Conservation (phyloP, 164 flowering plant genomes). For the Berberis thunbergii region DNA sequence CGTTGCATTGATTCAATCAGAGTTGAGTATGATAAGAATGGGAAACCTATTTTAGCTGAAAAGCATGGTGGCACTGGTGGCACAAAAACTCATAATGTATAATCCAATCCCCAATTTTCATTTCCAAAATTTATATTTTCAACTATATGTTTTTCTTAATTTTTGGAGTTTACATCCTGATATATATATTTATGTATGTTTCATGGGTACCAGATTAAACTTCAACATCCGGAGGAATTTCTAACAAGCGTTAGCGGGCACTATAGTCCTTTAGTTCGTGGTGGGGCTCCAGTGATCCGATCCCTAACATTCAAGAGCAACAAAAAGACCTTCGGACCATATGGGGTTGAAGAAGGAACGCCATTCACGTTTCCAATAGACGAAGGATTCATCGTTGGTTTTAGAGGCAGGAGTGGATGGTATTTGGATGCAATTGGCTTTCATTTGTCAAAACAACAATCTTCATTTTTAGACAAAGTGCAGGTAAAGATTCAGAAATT, state of each 20-base stretch:
- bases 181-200: not conserved
- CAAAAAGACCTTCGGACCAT: slow-evolving; percentile 52
- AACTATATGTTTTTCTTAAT: no score
- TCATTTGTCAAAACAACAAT: slow-evolving; percentile 17
- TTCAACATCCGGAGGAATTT: slow-evolving; percentile 58
- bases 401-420: slow-evolving; percentile 62
- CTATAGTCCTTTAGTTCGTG: slow-evolving; percentile 35
- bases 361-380: slow-evolving; percentile 50
- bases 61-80: slow-evolving; percentile 65
- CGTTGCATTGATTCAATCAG: slow-evolving; percentile 57
- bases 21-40: slow-evolving; percentile 49
- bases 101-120: not conserved
- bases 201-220: slow-evolving; percentile 33
- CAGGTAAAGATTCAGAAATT: slow-evolving; percentile 7
- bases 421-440: slow-evolving; percentile 52
- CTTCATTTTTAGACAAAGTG: slow-evolving; percentile 13
- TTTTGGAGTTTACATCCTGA: no score
- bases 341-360: slow-evolving; percentile 62
- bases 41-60: slow-evolving; percentile 31
- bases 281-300: slow-evolving; percentile 49
- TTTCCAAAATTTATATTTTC: not conserved
- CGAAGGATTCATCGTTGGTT: slow-evolving; percentile 48
- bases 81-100: slow-evolving; percentile 26
- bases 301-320: slow-evolving; percentile 59
- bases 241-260: slow-evolving; percentile 46